Conservation (phyloP, 2,329 filamentous ascomycete species). For the Aureobasidium sp. region DNA sequence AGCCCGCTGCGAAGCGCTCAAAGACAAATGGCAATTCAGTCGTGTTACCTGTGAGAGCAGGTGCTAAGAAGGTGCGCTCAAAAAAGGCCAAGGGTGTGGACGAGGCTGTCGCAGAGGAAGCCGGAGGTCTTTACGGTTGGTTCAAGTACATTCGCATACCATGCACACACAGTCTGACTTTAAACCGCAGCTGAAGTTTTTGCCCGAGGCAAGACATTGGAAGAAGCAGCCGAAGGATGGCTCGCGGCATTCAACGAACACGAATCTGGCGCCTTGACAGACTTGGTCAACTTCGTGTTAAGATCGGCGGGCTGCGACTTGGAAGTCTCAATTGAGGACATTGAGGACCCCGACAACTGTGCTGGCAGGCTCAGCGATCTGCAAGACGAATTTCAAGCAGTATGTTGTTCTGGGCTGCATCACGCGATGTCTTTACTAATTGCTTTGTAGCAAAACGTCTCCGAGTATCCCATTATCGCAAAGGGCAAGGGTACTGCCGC, state of each 20-base stretch:
- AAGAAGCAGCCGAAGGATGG: slow-evolving; percentile 51
- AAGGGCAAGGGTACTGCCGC: slow-evolving; percentile 66
- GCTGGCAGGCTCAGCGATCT: slow-evolving; percentile 70
- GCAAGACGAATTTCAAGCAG: slow-evolving; percentile 79
- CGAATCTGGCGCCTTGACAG: slow-evolving; percentile 45
- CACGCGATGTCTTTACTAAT: slow-evolving; percentile 2
- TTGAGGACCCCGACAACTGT: slow-evolving; percentile 82
- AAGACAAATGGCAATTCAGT: slow-evolving; percentile 44
- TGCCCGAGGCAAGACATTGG: slow-evolving; percentile 43
- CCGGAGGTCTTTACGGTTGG: slow-evolving; percentile 49
- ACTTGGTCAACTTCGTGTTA: slow-evolving; percentile 54
- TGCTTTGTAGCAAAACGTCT: slow-evolving; percentile 55
- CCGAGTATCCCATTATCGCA: slow-evolving; percentile 86
- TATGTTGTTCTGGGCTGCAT: slow-evolving; percentile 31
- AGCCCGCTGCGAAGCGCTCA: slow-evolving; percentile 43
- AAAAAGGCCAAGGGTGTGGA: slow-evolving; percentile 44
- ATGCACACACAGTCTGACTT: not conserved
- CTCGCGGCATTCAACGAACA: slow-evolving; percentile 47
- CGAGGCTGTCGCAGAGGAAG: slow-evolving; percentile 43
- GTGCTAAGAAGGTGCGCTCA: slow-evolving; percentile 35
- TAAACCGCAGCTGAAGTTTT: slow-evolving; percentile 48
- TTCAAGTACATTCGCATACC: not conserved
- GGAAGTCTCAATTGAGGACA: slow-evolving; percentile 70
- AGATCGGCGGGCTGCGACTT: slow-evolving; percentile 70
- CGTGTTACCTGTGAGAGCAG: slow-evolving; percentile 47